Percentiles rank a stretch among this genome's conserved stretches.
Conservation (phyloP, 257 asterid genomes). For the Solanum pimpinellifolium region DNA sequence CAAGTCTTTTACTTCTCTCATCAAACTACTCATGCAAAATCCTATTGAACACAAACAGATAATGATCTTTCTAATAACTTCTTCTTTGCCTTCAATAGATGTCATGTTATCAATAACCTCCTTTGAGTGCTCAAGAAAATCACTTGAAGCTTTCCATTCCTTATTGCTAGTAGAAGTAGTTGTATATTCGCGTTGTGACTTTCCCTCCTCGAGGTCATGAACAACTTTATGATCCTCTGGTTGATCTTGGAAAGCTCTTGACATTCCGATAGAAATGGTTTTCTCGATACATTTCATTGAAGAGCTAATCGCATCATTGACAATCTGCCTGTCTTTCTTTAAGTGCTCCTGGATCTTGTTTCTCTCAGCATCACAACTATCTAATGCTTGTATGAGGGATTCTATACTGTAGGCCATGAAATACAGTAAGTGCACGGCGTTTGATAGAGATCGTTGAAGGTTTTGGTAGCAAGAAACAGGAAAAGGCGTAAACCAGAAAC, state of each 20-base stretch:
- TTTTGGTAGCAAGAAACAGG: constrained; percentile 27
- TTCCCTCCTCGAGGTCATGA: constrained; percentile 28
- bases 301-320: constrained; percentile 12
- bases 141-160: background rate
- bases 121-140: constrained; percentile 1
- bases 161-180: background rate
- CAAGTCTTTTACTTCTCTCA: constrained; percentile 15
- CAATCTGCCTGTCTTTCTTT: constrained; percentile 4
- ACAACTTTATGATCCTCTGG: background rate
- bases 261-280: background rate
- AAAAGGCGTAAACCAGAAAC: constrained; percentile 40
- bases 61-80: background rate
- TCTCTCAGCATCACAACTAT: background rate
- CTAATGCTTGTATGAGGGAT: constrained; percentile 8
- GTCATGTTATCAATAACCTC: background rate
- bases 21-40: constrained; percentile 13
- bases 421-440: constrained; percentile 14
- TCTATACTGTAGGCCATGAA: constrained; percentile 21
- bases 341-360: constrained; percentile 19
- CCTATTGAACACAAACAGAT: background rate
- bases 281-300: background rate
- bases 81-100: background rate
- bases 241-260: constrained; percentile 2
- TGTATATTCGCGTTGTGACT: background rate
- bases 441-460: constrained; percentile 13